A percentile compares a stretch with the other conserved stretches of the same genome.
Evolutionary conservation across 2,329 filamentous ascomycete species (phyloP).

Genomic region (Cryphonectria radicalis): DNA sequence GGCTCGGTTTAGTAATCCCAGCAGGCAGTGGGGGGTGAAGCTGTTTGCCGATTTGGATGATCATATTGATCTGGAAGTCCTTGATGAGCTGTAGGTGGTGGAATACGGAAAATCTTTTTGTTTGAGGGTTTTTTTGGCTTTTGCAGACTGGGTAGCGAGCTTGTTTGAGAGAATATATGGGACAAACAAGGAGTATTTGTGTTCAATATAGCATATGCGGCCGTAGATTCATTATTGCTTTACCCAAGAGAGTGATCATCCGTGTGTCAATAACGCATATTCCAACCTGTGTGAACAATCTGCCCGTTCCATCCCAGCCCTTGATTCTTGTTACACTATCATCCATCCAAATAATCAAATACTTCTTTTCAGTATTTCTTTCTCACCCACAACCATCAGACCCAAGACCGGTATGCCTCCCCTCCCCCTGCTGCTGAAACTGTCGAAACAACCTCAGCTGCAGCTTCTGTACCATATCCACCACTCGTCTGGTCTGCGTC

Average conservation of each 20-base stretch:
- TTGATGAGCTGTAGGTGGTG: conserved; percentile 20
- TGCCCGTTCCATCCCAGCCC: no score
- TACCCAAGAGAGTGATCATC: neutral
- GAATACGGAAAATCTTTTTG: neutral
- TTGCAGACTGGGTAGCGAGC: neutral
- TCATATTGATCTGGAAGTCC: conserved; percentile 35
- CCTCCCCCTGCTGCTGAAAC: conserved; percentile 19
- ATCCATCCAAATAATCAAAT: neutral
- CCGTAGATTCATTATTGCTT: neutral
- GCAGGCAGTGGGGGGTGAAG: conserved; percentile 44
- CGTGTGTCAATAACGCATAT: neutral
- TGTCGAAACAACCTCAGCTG: conserved; percentile 28
- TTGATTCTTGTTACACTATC: neutral
- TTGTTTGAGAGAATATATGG: neutral
- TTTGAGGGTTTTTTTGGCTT: neutral
- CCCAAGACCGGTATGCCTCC: neutral
- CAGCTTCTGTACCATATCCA: conserved; percentile 29
- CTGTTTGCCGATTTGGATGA: conserved; percentile 47
- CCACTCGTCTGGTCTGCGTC: conserved; percentile 24
- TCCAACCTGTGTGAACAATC: neutral
- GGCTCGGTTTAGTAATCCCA: conserved; percentile 44
- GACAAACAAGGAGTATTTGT: neutral
- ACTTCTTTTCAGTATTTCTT: neutral
- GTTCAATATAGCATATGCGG: neutral
- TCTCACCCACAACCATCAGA: neutral